These are phyloP conservation scores for Triticum aestivum DNA, from an alignment of 176 grass and related monocot species.

Conservation along the genomic window IWGSC_CS_RefSeq_v2.1 NC_057808.1:560863801-560864300, in stretches of 20 bases:
- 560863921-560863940: constrained; percentile 66
- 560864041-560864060: too few relatives aligned
- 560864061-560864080: constrained; percentile 42
- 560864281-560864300: too few relatives aligned
- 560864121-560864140: constrained; percentile 43
- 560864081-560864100: constrained; percentile 70
- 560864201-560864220: constrained; percentile 22
- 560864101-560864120: constrained; percentile 82
- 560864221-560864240: not conserved
- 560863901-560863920: constrained; percentile 58
- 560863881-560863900: constrained; percentile 75
- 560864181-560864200: constrained; percentile 37
- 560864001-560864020: too few relatives aligned
- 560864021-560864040: not conserved
- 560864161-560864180: constrained; percentile 72
- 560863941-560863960: constrained; percentile 77
- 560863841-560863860: constrained; percentile 42
- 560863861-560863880: constrained; percentile 60
- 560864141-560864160: constrained; percentile 53
- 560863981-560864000: too few relatives aligned
- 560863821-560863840: constrained; percentile 80
- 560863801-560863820: constrained; percentile 60
- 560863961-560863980: constrained; percentile 49
- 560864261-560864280: too few relatives aligned
- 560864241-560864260: not conserved